Conservation (phyloP, 257 asterid genomes). For the Phtheirospermum japonicum region DNA sequence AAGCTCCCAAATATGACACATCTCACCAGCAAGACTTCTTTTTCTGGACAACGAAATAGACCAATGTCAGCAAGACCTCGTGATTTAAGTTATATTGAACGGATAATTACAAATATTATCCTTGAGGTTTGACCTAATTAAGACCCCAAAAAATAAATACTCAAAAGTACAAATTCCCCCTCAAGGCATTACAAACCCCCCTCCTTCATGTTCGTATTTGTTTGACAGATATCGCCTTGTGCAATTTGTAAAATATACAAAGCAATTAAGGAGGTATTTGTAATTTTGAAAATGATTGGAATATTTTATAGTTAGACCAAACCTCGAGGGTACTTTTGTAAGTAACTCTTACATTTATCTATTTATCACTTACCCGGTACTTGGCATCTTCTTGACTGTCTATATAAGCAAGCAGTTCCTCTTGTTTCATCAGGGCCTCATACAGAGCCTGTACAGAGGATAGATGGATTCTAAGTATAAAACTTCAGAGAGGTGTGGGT, state of each 20-base stretch:
- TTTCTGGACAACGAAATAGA: constrained; percentile 47
- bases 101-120: neutral
- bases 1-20: constrained; percentile 16
- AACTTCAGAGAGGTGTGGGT: too few relatives aligned
- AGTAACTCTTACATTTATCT: neutral
- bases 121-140: neutral
- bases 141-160: too few relatives aligned
- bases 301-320: neutral
- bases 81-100: neutral
- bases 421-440: constrained; percentile 96
- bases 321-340: neutral
- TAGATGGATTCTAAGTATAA: neutral
- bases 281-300: neutral
- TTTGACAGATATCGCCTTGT: too few relatives aligned
- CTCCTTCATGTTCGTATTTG: too few relatives aligned
- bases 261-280: neutral
- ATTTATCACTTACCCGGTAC: constrained; percentile 50
- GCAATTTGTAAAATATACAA: too few relatives aligned
- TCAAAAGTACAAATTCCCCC: neutral
- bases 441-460: constrained; percentile 76
- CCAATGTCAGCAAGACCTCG: neutral
- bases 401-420: constrained; percentile 88
- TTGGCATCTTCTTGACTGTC: constrained; percentile 84
- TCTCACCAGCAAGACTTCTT: constrained; percentile 77
- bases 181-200: too few relatives aligned